Evolutionary conservation across 2,329 filamentous ascomycete genomes (phyloP).

Genomic region (Sclerotinia spermophila): DNA sequence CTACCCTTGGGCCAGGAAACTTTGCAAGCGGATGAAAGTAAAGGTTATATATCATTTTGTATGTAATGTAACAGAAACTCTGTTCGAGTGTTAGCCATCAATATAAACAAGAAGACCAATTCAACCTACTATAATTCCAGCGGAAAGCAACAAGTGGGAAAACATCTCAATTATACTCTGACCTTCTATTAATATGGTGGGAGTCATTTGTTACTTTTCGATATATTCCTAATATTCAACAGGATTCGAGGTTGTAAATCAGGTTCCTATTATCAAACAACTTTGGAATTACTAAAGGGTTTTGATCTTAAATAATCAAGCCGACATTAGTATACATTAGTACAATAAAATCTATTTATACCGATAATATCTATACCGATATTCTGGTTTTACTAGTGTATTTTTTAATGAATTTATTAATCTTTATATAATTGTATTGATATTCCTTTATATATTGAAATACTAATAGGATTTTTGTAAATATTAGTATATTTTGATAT

Average conservation of each 20-base stretch:
- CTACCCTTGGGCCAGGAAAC: conserved; percentile 17
- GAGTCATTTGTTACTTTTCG: not conserved
- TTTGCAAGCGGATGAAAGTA: conserved; percentile 16
- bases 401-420: too few relatives aligned
- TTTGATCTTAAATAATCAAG: not conserved
- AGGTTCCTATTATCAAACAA: not conserved
- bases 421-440: too few relatives aligned
- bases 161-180: not conserved
- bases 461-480: too few relatives aligned
- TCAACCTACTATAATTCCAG: conserved; percentile 6
- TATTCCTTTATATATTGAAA: too few relatives aligned
- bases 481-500: too few relatives aligned
- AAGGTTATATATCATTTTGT: conserved; percentile 12
- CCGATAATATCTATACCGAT: too few relatives aligned
- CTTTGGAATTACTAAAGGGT: not conserved
- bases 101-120: not conserved
- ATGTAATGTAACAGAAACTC: not conserved
- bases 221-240: not conserved
- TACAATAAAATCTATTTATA: too few relatives aligned
- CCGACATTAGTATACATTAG: not conserved
- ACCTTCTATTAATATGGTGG: not conserved
- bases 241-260: not conserved
- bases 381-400: too few relatives aligned
- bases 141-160: not conserved
- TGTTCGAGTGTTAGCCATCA: not conserved